These are phyloP conservation scores for Tetradesmus lagerheimii DNA, from an alignment of 139 green algal species.

Conservation along the genomic window DNA sequence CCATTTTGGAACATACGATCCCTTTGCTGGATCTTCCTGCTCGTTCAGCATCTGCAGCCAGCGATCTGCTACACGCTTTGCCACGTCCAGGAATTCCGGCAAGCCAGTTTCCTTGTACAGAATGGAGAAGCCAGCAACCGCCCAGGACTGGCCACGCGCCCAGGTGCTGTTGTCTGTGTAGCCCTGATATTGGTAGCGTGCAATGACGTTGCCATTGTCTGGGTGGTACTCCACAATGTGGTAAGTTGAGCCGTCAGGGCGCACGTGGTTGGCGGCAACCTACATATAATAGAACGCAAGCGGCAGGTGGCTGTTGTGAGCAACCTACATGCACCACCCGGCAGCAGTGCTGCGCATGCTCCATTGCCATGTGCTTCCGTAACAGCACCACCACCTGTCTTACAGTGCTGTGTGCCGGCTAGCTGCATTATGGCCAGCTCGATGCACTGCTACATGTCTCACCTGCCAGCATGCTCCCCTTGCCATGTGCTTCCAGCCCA, in stretches of 20 bases:
- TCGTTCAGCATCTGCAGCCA: constrained; percentile 8
- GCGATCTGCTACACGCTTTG: background rate
- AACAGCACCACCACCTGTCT: no score
- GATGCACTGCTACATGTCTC: no score
- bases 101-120: background rate
- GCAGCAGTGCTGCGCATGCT: no score
- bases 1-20: constrained; percentile 30
- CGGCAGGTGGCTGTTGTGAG: background rate
- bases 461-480: no score
- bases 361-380: no score
- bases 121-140: constrained; percentile 2
- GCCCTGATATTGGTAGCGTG: constrained; percentile 34
- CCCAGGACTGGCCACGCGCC: constrained; percentile 32
- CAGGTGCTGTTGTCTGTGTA: constrained; percentile 13
- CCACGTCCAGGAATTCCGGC: background rate
- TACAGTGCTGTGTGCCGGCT: no score
- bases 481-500: no score
- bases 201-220: background rate
- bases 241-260: constrained; percentile 46
- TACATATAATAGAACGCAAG: background rate
- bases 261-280: constrained; percentile 40
- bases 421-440: no score
- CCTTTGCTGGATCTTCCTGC: background rate
- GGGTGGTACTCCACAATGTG: constrained; percentile 44
- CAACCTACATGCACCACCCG: no score